Evolutionary conservation across 176 grass and related monocot species (phyloP).

Genomic region (Saccharum spontaneum): DNA sequence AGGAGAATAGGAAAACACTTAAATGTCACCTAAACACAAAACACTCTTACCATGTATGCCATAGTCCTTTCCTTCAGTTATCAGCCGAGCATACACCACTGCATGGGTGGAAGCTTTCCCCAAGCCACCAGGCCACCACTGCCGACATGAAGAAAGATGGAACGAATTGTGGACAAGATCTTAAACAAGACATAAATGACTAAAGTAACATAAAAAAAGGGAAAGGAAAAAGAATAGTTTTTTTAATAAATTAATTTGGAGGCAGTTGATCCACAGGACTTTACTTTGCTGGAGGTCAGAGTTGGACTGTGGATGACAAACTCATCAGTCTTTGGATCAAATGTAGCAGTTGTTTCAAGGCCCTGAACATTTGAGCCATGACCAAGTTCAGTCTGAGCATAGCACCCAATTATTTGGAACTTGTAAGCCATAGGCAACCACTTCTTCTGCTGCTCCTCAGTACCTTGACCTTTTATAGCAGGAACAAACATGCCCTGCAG

Average conservation of each 20-base stretch:
- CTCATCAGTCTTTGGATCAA: constrained; percentile 83
- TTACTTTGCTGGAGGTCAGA: constrained; percentile 96
- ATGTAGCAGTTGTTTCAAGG: constrained; percentile 97
- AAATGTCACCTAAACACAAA: constrained; percentile 16
- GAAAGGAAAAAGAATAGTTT: not conserved
- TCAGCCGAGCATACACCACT: constrained; percentile 85
- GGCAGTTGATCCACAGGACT: not conserved
- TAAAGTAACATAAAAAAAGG: not conserved
- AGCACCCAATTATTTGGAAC: constrained; percentile 97
- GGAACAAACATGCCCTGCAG: constrained; percentile 98
- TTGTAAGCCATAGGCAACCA: constrained; percentile 87
- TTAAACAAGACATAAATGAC: not conserved
- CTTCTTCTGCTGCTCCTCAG: constrained; percentile 93
- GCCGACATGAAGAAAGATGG: constrained; percentile 30
- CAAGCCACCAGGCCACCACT: constrained; percentile 99
- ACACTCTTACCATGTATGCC: constrained; percentile 81
- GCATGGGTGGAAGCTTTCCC: constrained; percentile 97
- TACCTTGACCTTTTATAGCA: constrained; percentile 95
- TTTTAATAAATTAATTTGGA: not conserved
- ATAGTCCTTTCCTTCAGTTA: constrained; percentile 88
- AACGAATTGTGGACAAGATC: not conserved
- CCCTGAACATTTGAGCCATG: constrained; percentile 98
- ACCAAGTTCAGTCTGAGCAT: constrained; percentile 98
- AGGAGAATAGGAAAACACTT: not conserved
- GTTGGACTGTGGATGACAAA: constrained; percentile 97